Conservation (phyloP, 225 moss, liverwort and hornwort species). For the Physcomitrellopsis africana region DNA sequence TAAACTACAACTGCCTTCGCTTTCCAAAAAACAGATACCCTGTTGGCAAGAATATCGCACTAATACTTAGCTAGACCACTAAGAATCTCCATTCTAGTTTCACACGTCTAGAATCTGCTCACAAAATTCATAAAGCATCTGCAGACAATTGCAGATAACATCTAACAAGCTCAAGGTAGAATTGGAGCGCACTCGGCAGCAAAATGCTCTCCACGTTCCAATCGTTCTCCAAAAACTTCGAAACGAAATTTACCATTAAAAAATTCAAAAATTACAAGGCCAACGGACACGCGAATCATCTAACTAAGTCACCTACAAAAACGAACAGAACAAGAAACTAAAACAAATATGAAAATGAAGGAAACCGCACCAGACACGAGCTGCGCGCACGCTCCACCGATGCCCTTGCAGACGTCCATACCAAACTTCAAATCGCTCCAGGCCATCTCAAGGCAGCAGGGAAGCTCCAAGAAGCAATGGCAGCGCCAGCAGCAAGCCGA, state of each 20-base stretch:
- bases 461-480: slow-evolving; percentile 22
- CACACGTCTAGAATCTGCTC: neutral
- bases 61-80: neutral
- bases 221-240: neutral
- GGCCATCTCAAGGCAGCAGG: neutral
- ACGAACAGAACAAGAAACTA: neutral
- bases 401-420: neutral
- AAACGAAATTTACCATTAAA: neutral
- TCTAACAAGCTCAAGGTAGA: neutral
- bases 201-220: neutral
- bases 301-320: neutral
- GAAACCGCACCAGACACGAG: neutral
- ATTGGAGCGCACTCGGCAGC: neutral
- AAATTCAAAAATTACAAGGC: neutral
- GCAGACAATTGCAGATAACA: neutral
- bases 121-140: neutral
- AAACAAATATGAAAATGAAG: neutral
- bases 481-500: neutral
- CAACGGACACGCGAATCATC: neutral
- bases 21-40: neutral
- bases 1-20: neutral
- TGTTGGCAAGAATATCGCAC: neutral
- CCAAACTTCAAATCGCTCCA: neutral
- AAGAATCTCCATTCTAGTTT: neutral
- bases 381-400: slow-evolving; percentile 8